These are phyloP conservation scores for Hypomontagnella submonticulosa DNA, from an alignment of 495 filamentous ascomycete species.

Conservation along the genomic window DNA sequence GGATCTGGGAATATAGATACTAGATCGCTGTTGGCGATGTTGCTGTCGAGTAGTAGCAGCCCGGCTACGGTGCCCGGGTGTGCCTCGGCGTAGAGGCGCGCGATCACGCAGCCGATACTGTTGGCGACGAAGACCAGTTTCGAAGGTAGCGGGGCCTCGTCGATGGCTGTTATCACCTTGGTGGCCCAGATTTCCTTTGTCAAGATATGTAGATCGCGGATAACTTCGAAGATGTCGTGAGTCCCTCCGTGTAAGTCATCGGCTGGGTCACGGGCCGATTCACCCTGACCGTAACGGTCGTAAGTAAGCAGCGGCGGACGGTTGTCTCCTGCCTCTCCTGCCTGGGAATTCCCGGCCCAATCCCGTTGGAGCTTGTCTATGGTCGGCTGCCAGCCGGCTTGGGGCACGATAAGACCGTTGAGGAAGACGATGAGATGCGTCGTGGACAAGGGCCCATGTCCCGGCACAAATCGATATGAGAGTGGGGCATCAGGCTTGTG, in stretches of 20 bases:
- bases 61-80: conserved; percentile 60
- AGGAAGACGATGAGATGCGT: conserved; percentile 67
- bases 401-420: conserved; percentile 68
- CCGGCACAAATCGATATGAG: conserved; percentile 44
- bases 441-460: conserved; percentile 36
- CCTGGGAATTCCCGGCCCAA: conserved; percentile 19
- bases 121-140: conserved; percentile 64
- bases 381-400: conserved; percentile 60
- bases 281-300: conserved; percentile 72
- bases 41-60: conserved; percentile 69
- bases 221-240: conserved; percentile 62
- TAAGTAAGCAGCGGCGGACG: conserved; percentile 66
- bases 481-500: conserved; percentile 49
- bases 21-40: conserved; percentile 70
- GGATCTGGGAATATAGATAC: conserved; percentile 71
- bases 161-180: conserved; percentile 18
- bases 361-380: conserved; percentile 52
- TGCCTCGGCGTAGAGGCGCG: conserved; percentile 63
- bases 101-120: conserved; percentile 69
- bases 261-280: conserved; percentile 65
- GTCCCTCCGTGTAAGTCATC: conserved; percentile 53
- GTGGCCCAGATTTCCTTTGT: conserved; percentile 52
- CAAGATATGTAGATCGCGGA: conserved; percentile 64
- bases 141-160: conserved; percentile 24
- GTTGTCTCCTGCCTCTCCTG: conserved; percentile 20